These are phyloP conservation scores for Trametes cubensis DNA, from an alignment of 768 basidiomycete genomes.

Conservation along the genomic window DNA sequence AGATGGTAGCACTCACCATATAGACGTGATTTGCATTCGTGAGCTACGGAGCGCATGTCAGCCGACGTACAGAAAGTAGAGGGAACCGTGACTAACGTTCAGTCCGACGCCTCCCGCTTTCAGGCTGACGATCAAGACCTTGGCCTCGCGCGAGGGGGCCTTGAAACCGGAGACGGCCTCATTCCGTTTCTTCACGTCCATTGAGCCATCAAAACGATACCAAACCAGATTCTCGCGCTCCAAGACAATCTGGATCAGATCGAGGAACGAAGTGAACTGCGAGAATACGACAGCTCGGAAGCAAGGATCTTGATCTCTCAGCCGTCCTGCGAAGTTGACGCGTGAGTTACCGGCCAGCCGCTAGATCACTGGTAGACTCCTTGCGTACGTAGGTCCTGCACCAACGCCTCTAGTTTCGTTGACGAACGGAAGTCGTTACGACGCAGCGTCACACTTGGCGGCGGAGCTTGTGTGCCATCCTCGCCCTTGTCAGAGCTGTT, in stretches of 20 bases:
- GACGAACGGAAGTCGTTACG: conserved; percentile 87
- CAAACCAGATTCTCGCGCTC: conserved; percentile 69
- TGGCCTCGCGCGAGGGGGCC: conserved; percentile 64
- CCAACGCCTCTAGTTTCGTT: conserved; percentile 86
- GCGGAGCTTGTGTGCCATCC: conserved; percentile 36
- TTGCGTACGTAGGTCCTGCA: conserved; percentile 70
- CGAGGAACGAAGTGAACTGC: conserved; percentile 87
- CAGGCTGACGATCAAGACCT: conserved; percentile 76
- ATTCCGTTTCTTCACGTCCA: conserved; percentile 83
- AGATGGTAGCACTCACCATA: conserved; percentile 54
- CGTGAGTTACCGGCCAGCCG: background rate
- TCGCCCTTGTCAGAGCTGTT: conserved; percentile 26
- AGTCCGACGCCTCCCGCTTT: conserved; percentile 93
- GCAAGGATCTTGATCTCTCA: conserved; percentile 70
- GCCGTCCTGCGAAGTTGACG: conserved; percentile 45
- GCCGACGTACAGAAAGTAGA: background rate
- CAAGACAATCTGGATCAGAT: conserved; percentile 73
- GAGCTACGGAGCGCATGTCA: conserved; percentile 43
- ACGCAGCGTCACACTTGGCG: conserved; percentile 58
- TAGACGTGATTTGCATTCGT: conserved; percentile 85
- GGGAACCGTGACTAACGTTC: conserved; percentile 53
- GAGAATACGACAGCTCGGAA: conserved; percentile 90
- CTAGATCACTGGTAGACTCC: no score
- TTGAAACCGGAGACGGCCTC: conserved; percentile 80
- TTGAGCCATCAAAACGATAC: conserved; percentile 89